Evolutionary conservation across 192 early-diverging fungal species (phyloP).

Genomic region (Coemansia interrupta): DNA sequence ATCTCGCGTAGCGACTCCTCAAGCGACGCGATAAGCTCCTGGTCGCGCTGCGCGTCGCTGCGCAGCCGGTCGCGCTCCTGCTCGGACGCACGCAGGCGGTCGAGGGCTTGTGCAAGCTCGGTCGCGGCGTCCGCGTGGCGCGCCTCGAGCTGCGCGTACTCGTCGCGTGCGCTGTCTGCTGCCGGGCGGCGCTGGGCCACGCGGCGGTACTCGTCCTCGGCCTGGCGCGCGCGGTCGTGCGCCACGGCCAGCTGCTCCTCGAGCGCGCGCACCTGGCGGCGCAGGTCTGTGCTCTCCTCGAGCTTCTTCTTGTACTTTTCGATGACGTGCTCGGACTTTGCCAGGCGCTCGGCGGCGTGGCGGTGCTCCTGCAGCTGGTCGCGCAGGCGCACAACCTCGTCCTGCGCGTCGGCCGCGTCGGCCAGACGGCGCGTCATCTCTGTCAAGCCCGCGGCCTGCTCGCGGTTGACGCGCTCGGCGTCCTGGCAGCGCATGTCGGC

Average conservation of each 20-base stretch:
- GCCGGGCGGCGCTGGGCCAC: conserved; percentile 70
- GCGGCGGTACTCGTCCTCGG: conserved; percentile 88
- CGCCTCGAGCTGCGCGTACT: conserved; percentile 70
- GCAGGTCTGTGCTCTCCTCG: conserved; percentile 80
- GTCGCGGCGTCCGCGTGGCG: conserved; percentile 64
- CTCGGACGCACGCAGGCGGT: conserved; percentile 61
- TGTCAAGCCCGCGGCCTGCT: conserved; percentile 59
- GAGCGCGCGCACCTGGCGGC: conserved; percentile 69
- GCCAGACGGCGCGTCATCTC: conserved; percentile 65
- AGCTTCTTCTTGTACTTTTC: conserved; percentile 96
- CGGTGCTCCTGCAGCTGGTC: conserved; percentile 91
- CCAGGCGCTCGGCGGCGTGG: conserved; percentile 84
- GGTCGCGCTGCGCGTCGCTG: conserved; percentile 61
- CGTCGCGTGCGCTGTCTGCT: conserved; percentile 87
- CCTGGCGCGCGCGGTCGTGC: conserved; percentile 64
- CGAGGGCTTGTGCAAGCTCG: conserved; percentile 69
- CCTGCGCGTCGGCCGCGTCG: conserved; percentile 61
- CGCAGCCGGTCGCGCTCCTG: conserved; percentile 64
- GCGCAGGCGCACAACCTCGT: conserved; percentile 68
- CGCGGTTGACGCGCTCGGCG: conserved; percentile 58
- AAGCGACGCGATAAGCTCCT: conserved; percentile 71
- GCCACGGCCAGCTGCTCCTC: conserved; percentile 75
- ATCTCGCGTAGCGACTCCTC: conserved; percentile 80
- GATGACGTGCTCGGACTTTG: conserved; percentile 89
- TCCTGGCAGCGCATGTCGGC: conserved; percentile 75